Base-by-base conservation (phyloP, 2,329 filamentous ascomycete species). In the Fusarium ramigenum region DNA sequence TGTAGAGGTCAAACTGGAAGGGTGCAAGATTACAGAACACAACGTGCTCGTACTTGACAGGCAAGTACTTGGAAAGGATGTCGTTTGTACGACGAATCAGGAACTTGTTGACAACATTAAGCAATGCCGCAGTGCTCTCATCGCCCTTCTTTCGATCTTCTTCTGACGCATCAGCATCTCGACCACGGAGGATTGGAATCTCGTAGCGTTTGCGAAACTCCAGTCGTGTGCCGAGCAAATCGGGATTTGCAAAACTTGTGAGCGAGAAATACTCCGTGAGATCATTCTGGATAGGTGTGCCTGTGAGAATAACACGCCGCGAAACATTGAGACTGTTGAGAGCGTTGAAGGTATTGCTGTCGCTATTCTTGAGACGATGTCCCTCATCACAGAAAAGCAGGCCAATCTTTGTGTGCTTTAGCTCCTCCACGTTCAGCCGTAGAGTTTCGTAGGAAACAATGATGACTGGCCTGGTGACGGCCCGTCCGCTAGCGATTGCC, bases 381-480 rank as follows among this genome's bases (percentile, higher is more conserved):
- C 96, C 96, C 84, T 99, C 96, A 76, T 99, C 96, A 78, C 96
- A 98, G 40, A 99, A 90, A 83, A 99, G 90, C 9, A 99, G 84
- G 9, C 96, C 96, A 69, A 99, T 98, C 25, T 93, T 92, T 3
- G 94, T 95, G 78, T 96, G 91, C 78, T 93, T 96, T 60, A 99
- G 88, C 81, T 97, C 94, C 43, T 97, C 94, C 19, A 94, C 93
- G 77, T 99, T 96, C 60, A 98, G 85, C 62, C 96, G 92, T 21
- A 99, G 87, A 0, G 96, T 98, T 82, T 99, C 96, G 79, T 99
- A 99, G 0, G 96, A 99, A 46, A 99, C 95, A 66, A 99, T 99
- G 59, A 99, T 93, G 40, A 98, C 95, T 0, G 96, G 96, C 40
- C 96, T 88, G 7, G 95, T 96, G 28, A 99, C 91, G 18, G 94